phyloP scores from a whole-genome alignment of 2,329 filamentous ascomycete species.

The Calonectria henricotiae region DNA sequence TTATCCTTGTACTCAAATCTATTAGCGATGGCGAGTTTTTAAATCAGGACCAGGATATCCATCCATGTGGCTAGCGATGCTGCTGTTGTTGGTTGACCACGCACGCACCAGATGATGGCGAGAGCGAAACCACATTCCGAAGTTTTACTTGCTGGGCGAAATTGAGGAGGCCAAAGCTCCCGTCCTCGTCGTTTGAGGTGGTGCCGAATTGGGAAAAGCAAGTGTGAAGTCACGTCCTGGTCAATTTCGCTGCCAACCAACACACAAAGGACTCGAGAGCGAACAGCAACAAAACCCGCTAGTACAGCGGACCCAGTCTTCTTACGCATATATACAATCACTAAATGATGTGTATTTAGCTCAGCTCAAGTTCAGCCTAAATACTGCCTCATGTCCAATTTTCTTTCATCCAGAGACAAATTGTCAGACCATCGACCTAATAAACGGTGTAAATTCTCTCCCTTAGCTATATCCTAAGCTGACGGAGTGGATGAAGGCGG shows the following conservation, averaged over 20 bases:
- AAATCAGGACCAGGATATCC: background rate
- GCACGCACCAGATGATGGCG: background rate
- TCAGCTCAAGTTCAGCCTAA: too few species aligned
- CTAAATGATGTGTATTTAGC: too few species aligned
- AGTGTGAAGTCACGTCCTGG: constrained; percentile 14
- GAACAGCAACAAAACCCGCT: background rate
- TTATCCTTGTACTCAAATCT: background rate
- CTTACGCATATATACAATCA: too few species aligned
- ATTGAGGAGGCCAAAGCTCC: background rate
- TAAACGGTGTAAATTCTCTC: too few species aligned
- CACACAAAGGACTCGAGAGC: background rate
- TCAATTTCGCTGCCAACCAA: constrained; percentile 1
- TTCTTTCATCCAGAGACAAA: too few species aligned
- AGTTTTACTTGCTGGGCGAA: background rate
- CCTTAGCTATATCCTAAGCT: too few species aligned
- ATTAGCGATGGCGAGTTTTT: background rate
- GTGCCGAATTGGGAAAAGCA: constrained; percentile 14
- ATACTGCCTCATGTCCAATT: too few species aligned
- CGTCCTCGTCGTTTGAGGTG: constrained; percentile 1
- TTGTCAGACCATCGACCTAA: too few species aligned
- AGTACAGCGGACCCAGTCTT: too few species aligned
- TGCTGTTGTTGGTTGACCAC: background rate
- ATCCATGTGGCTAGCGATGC: constrained; percentile 1
- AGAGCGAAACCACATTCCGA: too few species aligned
- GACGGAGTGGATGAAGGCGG: too few species aligned